These are phyloP conservation scores for Ceratopteris richardii DNA, from an alignment of 75 land plant genomes.

Conservation along the genomic window DNA sequence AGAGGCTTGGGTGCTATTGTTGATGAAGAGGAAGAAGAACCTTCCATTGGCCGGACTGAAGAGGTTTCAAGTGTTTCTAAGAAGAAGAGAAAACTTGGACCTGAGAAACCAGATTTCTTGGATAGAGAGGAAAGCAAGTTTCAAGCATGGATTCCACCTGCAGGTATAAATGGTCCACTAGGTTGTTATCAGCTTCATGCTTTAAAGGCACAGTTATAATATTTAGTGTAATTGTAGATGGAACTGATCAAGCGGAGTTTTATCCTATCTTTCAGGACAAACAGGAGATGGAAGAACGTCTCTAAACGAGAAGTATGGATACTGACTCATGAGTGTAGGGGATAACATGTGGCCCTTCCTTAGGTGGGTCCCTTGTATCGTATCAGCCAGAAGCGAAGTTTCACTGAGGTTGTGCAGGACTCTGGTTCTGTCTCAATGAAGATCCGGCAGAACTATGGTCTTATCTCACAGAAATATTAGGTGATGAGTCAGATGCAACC, in stretches of 20 bases:
- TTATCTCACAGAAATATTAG: too few species aligned
- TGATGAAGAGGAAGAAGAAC: conserved; percentile 17
- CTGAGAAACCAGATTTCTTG: conserved; percentile 63
- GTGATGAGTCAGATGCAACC: too few species aligned
- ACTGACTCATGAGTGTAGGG: conserved; percentile 24
- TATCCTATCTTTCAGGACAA: conserved; percentile 58
- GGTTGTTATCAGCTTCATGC: conserved; percentile 2
- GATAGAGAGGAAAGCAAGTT: conserved; percentile 27
- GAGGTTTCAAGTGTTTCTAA: conserved; percentile 3
- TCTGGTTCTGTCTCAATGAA: too few species aligned
- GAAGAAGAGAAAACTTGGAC: conserved; percentile 68
- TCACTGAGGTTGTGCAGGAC: too few species aligned
- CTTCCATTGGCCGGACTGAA: conserved; percentile 5
- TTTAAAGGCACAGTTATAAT: background rate
- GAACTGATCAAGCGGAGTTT: background rate
- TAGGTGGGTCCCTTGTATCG: too few species aligned
- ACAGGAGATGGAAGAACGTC: conserved; percentile 94
- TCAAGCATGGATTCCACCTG: conserved; percentile 85
- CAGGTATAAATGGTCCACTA: conserved; percentile 37
- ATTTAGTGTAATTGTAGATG: background rate
- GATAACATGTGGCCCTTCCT: too few species aligned
- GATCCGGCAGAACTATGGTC: too few species aligned
- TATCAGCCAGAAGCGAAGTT: too few species aligned
- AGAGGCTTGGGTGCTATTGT: conserved; percentile 35
- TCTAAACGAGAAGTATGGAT: conserved; percentile 81